phyloP scores from a whole-genome alignment of 192 early-diverging fungal species.

The Oehlia diaphana region DNA sequence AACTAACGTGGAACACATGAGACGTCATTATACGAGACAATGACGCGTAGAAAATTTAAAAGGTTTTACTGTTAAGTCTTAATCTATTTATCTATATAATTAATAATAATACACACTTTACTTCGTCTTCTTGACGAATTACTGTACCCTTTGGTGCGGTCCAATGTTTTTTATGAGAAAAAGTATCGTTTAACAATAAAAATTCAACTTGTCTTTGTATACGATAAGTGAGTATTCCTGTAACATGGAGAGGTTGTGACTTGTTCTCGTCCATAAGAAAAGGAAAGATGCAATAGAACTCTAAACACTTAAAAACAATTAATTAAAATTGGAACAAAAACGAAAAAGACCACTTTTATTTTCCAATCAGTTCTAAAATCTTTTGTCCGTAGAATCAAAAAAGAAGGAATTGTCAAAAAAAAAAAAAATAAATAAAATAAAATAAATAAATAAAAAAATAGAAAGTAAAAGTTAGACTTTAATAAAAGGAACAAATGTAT shows the following conservation, averaged over 20 bases:
- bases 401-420: background rate
- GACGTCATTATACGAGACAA: background rate
- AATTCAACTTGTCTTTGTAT: constrained; percentile 71
- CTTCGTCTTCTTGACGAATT: constrained; percentile 78
- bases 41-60: background rate
- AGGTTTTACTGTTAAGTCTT: background rate
- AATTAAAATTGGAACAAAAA: background rate
- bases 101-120: constrained; percentile 61
- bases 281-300: constrained; percentile 10
- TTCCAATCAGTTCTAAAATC: background rate
- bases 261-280: constrained; percentile 34
- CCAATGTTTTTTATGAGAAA: constrained; percentile 80
- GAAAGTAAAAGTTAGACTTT: background rate
- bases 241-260: constrained; percentile 41
- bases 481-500: background rate
- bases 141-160: constrained; percentile 77
- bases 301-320: background rate
- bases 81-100: background rate
- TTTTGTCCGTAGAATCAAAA: background rate
- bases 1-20: background rate
- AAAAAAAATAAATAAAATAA: too few relatives aligned
- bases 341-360: background rate
- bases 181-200: constrained; percentile 82
- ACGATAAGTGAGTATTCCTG: constrained; percentile 76
- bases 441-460: too few relatives aligned